Evolutionary conservation across 2,329 filamentous ascomycete species (phyloP).

Genomic region (Neoascochyta sp.): DNA sequence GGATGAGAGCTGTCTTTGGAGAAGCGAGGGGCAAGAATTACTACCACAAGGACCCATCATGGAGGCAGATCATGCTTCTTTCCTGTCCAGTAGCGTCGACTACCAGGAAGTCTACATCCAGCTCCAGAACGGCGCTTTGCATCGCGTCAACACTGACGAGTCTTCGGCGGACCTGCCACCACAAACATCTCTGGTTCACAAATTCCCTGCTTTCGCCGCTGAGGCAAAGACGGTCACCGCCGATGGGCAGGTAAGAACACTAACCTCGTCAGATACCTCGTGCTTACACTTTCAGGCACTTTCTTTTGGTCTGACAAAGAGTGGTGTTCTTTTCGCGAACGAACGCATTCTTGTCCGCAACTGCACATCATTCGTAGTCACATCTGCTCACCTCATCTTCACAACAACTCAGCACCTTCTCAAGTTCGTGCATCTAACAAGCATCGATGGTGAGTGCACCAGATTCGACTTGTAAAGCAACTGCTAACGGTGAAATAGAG

Average conservation of each 20-base stretch:
- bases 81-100: conserved; percentile 21
- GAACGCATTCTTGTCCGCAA: conserved; percentile 72
- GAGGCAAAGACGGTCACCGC: conserved; percentile 20
- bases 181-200: conserved; percentile 15
- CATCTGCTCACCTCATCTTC: conserved; percentile 77
- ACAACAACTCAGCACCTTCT: conserved; percentile 90
- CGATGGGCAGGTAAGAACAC: conserved; percentile 23
- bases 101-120: conserved; percentile 20
- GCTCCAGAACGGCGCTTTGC: conserved; percentile 21
- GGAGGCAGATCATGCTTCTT: conserved; percentile 21
- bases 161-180: conserved; percentile 10
- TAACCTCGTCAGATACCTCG: conserved; percentile 8
- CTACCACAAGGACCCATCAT: conserved; percentile 20
- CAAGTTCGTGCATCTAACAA: conserved; percentile 83
- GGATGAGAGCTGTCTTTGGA: conserved; percentile 30
- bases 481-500: conserved; percentile 48
- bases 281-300: conserved; percentile 38
- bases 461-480: no score
- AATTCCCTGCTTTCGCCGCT: conserved; percentile 25
- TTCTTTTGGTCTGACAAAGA: conserved; percentile 65
- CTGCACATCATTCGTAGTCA: conserved; percentile 86
- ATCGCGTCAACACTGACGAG: conserved; percentile 12
- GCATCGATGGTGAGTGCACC: conserved; percentile 55
- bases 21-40: conserved; percentile 16
- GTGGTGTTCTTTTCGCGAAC: conserved; percentile 76